Evolutionary conservation across 257 asterid species (phyloP), one percentile per base, ranked within the genome.

Genomic region (Avicennia marina): DNA sequence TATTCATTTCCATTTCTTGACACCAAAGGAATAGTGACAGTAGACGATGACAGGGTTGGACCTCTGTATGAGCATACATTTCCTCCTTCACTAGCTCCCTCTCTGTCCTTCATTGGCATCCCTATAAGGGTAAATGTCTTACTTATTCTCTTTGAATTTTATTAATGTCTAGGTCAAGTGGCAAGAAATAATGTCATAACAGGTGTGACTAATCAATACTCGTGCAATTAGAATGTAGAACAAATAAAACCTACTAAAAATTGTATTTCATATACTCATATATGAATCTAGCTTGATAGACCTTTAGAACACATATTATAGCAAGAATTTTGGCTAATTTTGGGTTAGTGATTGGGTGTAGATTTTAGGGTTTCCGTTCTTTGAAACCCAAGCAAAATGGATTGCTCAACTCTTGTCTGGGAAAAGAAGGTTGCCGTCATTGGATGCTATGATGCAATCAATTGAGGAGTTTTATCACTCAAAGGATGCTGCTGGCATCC

Each of bases 361-460:
- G 95, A 49, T 86, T 50, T 75, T 86, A 69, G 95, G 88, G 49
- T 84, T 90, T 49, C 96, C 94, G 57, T 90, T 86, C 88, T 86
- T 90, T 38, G 97, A 89, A 78, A 76, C 94, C 63, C 97, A 89
- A 89, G 97, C 91, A 78, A 83, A 72, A 81, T 90, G 97, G 97
- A 75, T 86, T 49, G 87, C 97, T 53, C 86, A 75, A 49, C 67
- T 82, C 66, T 63, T 89, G 63, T 84, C 95, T 53, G 95, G 83
- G 16, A 81, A 82, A 79, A 76, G 66, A 60, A 78, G 63, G 60
- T 69, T 90, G 78, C 95, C 97, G 63, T 75, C 96, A 72, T 50
- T 76, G 72, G 94, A 84, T 32, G 73, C 79, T 31, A 89, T 89
- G 95, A 89, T 86, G 89, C 76, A 64, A 64, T 81, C 89, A 50